Evolutionary conservation across 2,329 filamentous ascomycete species (phyloP).

Genomic region (Phaeosphaeriaceae sp.): DNA sequence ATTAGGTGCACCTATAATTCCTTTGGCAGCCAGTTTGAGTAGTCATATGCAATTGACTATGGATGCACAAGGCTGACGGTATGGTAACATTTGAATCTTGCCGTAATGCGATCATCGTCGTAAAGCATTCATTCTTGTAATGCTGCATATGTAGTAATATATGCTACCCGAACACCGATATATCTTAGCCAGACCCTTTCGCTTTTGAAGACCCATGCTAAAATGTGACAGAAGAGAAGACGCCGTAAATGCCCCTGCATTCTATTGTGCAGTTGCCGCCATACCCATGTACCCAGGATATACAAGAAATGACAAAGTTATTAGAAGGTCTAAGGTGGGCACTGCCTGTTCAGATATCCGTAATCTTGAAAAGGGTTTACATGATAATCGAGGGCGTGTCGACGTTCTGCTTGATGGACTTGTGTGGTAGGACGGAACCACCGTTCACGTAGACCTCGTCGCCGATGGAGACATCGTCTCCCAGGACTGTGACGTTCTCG

Average conservation of each 20-base stretch:
- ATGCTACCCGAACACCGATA: constrained; percentile 11
- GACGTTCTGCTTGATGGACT: constrained; percentile 98
- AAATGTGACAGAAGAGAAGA: constrained; percentile 17
- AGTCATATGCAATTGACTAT: too few relatives aligned
- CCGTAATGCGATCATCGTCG: too few relatives aligned
- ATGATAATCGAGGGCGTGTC: constrained; percentile 65
- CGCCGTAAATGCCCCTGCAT: constrained; percentile 14
- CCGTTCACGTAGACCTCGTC: constrained; percentile 99
- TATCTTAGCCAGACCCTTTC: constrained; percentile 13
- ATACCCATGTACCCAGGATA: constrained; percentile 33
- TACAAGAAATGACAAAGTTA: constrained; percentile 41
- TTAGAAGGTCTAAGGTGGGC: constrained; percentile 37
- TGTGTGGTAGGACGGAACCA: constrained; percentile 92
- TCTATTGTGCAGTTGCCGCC: constrained; percentile 17
- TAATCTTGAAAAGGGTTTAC: constrained; percentile 39
- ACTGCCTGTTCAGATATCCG: constrained; percentile 10
- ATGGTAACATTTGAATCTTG: too few relatives aligned
- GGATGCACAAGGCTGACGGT: too few relatives aligned
- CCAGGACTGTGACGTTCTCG: constrained; percentile 97
- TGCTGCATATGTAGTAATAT: neutral
- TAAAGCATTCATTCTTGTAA: constrained; percentile 1
- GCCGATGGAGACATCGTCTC: constrained; percentile 96
- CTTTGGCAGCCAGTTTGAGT: too few relatives aligned
- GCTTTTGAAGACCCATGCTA: constrained; percentile 23
- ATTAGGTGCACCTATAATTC: too few relatives aligned